Evolutionary conservation across 345 rosid genomes (phyloP).

Genomic region (Linum usitatissimum): DNA sequence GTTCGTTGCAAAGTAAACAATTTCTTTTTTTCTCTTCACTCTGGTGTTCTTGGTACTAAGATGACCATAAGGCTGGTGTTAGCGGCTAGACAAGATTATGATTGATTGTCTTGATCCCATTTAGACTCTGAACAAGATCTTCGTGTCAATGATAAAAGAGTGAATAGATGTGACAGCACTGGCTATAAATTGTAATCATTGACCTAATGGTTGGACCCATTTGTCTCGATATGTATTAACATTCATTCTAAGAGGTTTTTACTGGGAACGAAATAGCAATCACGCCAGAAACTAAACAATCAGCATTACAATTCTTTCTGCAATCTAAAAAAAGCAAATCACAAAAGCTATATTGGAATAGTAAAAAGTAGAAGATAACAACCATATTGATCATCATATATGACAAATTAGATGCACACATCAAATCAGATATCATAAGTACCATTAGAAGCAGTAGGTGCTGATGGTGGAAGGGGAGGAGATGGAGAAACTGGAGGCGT

Average conservation of each 20-base stretch:
- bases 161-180: background rate
- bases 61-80: background rate
- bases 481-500: conserved; percentile 33
- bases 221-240: background rate
- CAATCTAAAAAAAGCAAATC: too few species aligned
- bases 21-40: too few species aligned
- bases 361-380: background rate
- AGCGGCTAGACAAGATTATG: background rate
- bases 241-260: background rate
- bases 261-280: background rate
- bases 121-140: background rate
- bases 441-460: conserved; percentile 22
- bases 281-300: background rate
- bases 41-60: too few species aligned
- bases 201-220: background rate
- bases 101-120: background rate
- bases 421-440: conserved; percentile 26
- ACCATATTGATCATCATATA: background rate
- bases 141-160: too few species aligned
- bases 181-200: background rate
- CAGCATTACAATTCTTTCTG: background rate
- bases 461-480: conserved; percentile 32
- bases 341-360: background rate
- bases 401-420: background rate
- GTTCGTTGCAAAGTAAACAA: too few species aligned